These are phyloP conservation scores for Cladosporium colombiae DNA, from an alignment of 2,329 filamentous ascomycete species.

Conservation along the genomic window DNA sequence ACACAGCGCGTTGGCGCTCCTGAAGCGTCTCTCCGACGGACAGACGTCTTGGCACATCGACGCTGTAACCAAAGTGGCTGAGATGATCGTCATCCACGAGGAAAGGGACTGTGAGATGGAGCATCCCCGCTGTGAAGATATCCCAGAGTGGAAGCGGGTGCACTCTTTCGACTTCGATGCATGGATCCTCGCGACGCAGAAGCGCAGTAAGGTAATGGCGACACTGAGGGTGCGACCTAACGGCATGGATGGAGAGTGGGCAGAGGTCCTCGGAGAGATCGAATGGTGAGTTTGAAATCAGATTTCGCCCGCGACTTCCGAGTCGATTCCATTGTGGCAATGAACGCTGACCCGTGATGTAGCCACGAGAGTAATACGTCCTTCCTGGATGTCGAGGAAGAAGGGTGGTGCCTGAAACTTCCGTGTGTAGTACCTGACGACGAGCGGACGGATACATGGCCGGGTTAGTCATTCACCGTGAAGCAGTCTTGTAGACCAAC, in stretches of 20 bases:
- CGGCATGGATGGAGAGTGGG: slow-evolving; percentile 35
- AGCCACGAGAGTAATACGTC: neutral
- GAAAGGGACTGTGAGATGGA: slow-evolving; percentile 27
- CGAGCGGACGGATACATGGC: neutral
- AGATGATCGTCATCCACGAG: slow-evolving; percentile 30
- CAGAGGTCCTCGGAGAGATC: slow-evolving; percentile 26
- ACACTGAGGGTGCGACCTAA: slow-evolving; percentile 30
- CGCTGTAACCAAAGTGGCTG: slow-evolving; percentile 29
- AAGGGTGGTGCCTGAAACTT: neutral
- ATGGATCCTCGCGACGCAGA: slow-evolving; percentile 24
- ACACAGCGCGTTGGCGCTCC: slow-evolving; percentile 29
- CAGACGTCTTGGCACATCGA: slow-evolving; percentile 35
- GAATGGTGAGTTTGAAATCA: slow-evolving; percentile 26
- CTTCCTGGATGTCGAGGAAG: neutral
- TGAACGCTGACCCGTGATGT: neutral
- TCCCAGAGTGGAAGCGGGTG: slow-evolving; percentile 36
- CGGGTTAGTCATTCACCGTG: neutral
- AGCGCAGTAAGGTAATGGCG: slow-evolving; percentile 25
- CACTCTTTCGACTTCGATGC: slow-evolving; percentile 31
- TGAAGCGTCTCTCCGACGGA: slow-evolving; percentile 27
- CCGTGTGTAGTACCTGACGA: neutral
- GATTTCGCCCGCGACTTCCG: neutral
- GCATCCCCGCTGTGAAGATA: slow-evolving; percentile 29
- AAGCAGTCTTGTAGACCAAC: too few species aligned
- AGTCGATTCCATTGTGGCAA: neutral